Evolutionary conservation across 1,139 yeast species (phyloP).

Genomic region (Hemisphaericaspora xylanilytica): DNA sequence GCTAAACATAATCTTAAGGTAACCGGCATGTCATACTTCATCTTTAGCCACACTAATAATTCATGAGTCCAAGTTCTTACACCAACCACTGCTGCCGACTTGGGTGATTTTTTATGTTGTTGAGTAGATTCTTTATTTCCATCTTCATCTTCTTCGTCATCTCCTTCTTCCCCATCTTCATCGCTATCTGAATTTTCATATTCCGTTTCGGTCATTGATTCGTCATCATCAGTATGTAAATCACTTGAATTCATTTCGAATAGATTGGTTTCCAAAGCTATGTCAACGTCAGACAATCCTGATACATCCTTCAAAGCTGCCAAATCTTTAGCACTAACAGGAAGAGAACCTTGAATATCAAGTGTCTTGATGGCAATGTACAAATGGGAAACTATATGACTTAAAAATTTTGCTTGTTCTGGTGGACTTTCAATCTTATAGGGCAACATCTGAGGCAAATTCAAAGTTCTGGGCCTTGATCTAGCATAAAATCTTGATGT

Average conservation of each 20-base stretch:
- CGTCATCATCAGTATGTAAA: constrained; percentile 41
- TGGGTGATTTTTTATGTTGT: constrained; percentile 59
- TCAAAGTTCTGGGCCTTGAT: constrained; percentile 49
- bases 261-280: constrained; percentile 55
- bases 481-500: constrained; percentile 59
- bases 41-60: constrained; percentile 71
- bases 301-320: constrained; percentile 34
- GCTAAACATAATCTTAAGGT: constrained; percentile 60
- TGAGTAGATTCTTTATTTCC: constrained; percentile 40
- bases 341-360: constrained; percentile 72
- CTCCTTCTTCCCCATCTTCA: constrained; percentile 36
- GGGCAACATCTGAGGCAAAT: constrained; percentile 67
- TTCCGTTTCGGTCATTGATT: constrained; percentile 38
- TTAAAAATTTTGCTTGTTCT: constrained; percentile 72
- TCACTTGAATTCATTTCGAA: constrained; percentile 34
- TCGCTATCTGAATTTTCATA: constrained; percentile 42
- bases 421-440: constrained; percentile 67
- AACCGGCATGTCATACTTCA: constrained; percentile 82
- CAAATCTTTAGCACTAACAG: constrained; percentile 64
- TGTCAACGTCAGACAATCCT: constrained; percentile 45
- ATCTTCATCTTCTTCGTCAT: constrained; percentile 30
- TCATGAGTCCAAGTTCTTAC: constrained; percentile 90
- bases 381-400: constrained; percentile 75
- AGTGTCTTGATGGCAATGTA: constrained; percentile 75
- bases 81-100: constrained; percentile 70